Evolutionary conservation across 192 early-diverging fungal genomes (phyloP), one percentile per base, ranked within the genome.

Genomic region (Geosiphon pyriformis): DNA sequence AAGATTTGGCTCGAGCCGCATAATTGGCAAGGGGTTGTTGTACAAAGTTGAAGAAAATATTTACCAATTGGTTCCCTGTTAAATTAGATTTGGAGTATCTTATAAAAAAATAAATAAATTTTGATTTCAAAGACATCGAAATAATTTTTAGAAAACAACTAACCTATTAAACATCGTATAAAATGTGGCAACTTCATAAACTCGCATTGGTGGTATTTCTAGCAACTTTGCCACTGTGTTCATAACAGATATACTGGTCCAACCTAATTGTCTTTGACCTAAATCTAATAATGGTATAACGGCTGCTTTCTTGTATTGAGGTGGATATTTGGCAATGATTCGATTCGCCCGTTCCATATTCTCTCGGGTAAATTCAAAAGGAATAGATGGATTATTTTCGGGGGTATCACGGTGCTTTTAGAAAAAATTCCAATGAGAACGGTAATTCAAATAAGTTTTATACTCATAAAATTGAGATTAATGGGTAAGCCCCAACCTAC

Each of bases 131-230:
- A 18, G 4, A 54, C 52, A 7, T 22, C 22, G 7, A 31, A 17
- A 10, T 18, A 31, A 50, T 15, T 6, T 63, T 31, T 2, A 17
- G 22, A 12, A 64, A 64, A 20, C 22, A 29, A 51, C 30, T 50
- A 8, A 89, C 84, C 94, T 84, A 84, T 98, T 98, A 81, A 92
- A 99, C 96, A 99, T 99, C 60, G 96, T 99, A 74, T 99, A 99
- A 78, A 99, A 99, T 31, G 95, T 98, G n/a, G 97, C 97, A 22
- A 99, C 97, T 74, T 99, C 95, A 82, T 98, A 98, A 51, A 99
- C 95, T 59, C 97, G 87, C 94, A 99, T 97, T 26, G 97, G 97
- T 56, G 95, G 93, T 2, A 98, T 88, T 71, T 98, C 94, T 29
- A 95, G 79, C 59, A 96, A 75, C 77, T 92, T 87, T 54, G 97